These are phyloP conservation scores for Penicillium aurantiogriseum DNA, from an alignment of 2,329 filamentous ascomycete species.

Conservation along the genomic window DNA sequence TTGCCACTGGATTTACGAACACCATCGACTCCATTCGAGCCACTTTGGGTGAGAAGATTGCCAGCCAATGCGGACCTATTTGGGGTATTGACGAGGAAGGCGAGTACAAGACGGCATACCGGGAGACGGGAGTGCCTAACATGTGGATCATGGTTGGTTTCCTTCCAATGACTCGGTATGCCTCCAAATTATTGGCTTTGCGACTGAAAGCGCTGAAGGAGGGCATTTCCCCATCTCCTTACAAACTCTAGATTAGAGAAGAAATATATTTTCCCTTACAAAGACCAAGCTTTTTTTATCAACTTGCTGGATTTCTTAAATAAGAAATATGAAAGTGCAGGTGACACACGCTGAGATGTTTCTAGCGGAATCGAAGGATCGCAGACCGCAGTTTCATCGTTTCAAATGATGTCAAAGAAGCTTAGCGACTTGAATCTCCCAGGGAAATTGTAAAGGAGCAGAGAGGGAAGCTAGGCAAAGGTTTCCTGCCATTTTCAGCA, in stretches of 20 bases:
- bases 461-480: neutral
- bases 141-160: slow-evolving; percentile 43
- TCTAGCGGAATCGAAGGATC: neutral
- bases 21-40: slow-evolving; percentile 25
- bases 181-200: slow-evolving; percentile 37
- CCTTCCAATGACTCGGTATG: slow-evolving; percentile 36
- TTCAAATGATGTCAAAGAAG: neutral
- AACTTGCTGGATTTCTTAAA: neutral
- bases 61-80: slow-evolving; percentile 22
- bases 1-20: slow-evolving; percentile 31
- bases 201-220: slow-evolving; percentile 31
- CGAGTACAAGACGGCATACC: slow-evolving; percentile 31
- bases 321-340: neutral
- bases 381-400: neutral
- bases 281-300: neutral
- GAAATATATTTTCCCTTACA: neutral
- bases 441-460: neutral
- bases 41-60: slow-evolving; percentile 27
- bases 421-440: neutral
- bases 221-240: slow-evolving; percentile 1
- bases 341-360: neutral
- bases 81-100: slow-evolving; percentile 33
- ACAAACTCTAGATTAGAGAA: neutral
- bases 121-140: slow-evolving; percentile 35
- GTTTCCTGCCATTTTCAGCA: neutral